Percentiles rank a stretch among this genome's conserved stretches.
Evolutionary conservation across 2,329 filamentous ascomycete species (phyloP).

Genomic region (Penicillium sp.): DNA sequence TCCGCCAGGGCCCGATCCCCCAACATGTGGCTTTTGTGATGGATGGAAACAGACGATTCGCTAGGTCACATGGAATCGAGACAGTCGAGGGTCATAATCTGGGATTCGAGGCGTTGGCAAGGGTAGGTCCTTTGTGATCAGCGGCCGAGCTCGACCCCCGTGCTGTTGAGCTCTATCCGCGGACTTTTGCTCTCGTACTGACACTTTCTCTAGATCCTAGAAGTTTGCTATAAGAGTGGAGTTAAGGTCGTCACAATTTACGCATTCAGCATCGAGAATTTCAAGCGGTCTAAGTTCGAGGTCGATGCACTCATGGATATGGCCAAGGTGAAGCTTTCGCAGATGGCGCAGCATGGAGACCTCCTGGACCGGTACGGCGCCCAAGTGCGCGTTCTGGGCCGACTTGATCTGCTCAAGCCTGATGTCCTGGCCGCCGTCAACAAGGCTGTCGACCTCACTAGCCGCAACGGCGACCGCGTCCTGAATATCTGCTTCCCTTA

Average conservation of each 20-base stretch:
- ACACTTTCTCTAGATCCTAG: conserved; percentile 65
- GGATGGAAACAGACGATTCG: conserved; percentile 96
- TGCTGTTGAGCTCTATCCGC: neutral
- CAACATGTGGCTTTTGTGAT: conserved; percentile 99
- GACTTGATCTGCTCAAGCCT: conserved; percentile 75
- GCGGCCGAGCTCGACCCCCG: neutral
- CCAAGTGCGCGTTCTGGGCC: conserved; percentile 78
- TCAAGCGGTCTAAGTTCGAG: conserved; percentile 93
- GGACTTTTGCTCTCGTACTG: neutral
- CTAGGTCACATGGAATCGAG: conserved; percentile 85
- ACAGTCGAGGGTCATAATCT: conserved; percentile 94
- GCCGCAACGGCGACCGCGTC: conserved; percentile 73
- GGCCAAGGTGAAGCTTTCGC: conserved; percentile 89
- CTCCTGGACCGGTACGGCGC: conserved; percentile 91
- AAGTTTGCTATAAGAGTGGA: conserved; percentile 96
- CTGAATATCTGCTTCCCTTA: conserved; percentile 98
- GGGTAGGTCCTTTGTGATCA: conserved; percentile 53
- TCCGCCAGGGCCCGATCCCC: conserved; percentile 87
- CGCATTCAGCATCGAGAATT: conserved; percentile 98
- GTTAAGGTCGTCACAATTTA: conserved; percentile 97
- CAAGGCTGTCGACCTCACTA: conserved; percentile 80
- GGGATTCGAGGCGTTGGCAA: conserved; percentile 90
- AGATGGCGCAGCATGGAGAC: conserved; percentile 89
- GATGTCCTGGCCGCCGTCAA: conserved; percentile 90
- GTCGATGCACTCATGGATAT: conserved; percentile 97